A percentile compares a stretch with the other conserved stretches of the same genome.
phyloP scores from a whole-genome alignment of 2,329 filamentous ascomycete genomes.

The Sarocladiaceae sp. region DNA sequence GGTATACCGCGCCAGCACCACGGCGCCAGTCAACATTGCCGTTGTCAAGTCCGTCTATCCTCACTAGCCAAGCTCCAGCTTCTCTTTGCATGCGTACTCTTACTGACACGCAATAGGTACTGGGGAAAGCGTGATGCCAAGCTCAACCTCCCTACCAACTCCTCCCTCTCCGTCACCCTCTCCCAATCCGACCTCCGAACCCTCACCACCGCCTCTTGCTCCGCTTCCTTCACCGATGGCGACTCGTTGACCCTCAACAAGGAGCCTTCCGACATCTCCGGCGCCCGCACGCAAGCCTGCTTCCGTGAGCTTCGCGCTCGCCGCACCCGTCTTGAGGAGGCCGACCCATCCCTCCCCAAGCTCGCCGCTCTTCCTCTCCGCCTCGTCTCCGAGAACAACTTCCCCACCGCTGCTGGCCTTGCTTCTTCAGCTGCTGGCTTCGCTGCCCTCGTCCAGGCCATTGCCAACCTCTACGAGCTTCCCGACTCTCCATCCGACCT shows the following conservation, averaged over 20 bases:
- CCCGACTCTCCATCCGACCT: slow-evolving; percentile 75
- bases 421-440: slow-evolving; percentile 66
- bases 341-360: slow-evolving; percentile 70
- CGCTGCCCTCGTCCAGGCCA: slow-evolving; percentile 69
- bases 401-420: slow-evolving; percentile 92
- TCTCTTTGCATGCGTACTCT: too few relatives aligned
- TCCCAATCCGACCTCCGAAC: slow-evolving; percentile 91
- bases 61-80: too few relatives aligned
- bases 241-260: slow-evolving; percentile 81
- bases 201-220: slow-evolving; percentile 92
- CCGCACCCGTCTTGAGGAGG: slow-evolving; percentile 66
- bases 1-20: slow-evolving; percentile 89
- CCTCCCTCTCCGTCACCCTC: slow-evolving; percentile 92
- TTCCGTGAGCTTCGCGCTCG: slow-evolving; percentile 78
- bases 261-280: slow-evolving; percentile 73
- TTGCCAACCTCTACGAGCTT: slow-evolving; percentile 87
- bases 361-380: slow-evolving; percentile 71
- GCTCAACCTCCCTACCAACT: slow-evolving; percentile 96
- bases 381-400: slow-evolving; percentile 96
- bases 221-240: slow-evolving; percentile 54
- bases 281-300: slow-evolving; percentile 89
- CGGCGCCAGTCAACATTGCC: slow-evolving; percentile 95
- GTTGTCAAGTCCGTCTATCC: slow-evolving; percentile 73
- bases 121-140: slow-evolving; percentile 96
- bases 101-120: slow-evolving; percentile 40